Percentiles rank a stretch among this genome's conserved stretches.
Evolutionary conservation across 2,329 filamentous ascomycete species (phyloP).

Genomic region (Trichoderma polysporum): DNA sequence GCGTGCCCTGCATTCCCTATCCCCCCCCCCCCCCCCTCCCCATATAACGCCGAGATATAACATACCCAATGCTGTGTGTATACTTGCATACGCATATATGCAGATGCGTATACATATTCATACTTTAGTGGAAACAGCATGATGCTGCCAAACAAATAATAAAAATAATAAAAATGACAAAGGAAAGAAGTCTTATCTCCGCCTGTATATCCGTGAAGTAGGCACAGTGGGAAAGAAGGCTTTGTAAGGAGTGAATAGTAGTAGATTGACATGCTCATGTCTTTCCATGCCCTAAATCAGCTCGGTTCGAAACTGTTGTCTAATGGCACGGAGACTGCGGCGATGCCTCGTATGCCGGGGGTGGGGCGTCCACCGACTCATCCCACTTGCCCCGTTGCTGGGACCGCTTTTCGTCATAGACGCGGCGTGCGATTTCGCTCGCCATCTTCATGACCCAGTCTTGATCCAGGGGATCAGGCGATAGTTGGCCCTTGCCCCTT

Average conservation of each 20-base stretch:
- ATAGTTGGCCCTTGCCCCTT: background rate
- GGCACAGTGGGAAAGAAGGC: background rate
- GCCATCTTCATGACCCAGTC: conserved; percentile 94
- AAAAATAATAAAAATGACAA: conserved; percentile 21
- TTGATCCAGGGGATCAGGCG: conserved; percentile 68
- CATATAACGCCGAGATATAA: conserved; percentile 17
- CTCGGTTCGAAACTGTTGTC: conserved; percentile 4
- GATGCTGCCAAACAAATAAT: background rate
- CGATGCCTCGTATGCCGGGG: conserved; percentile 61
- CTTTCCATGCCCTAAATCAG: background rate
- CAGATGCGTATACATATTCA: conserved; percentile 12
- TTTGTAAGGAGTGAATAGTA: conserved; percentile 14
- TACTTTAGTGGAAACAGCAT: conserved; percentile 23
- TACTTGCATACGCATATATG: background rate
- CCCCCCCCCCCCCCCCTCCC: background rate
- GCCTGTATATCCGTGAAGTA: background rate
- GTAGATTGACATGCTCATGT: conserved; percentile 21
- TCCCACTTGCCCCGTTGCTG: conserved; percentile 38
- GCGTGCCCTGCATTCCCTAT: conserved; percentile 14
- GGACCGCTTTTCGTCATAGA: conserved; percentile 78
- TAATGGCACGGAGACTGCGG: conserved; percentile 35
- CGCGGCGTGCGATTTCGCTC: conserved; percentile 81
- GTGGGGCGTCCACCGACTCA: conserved; percentile 57
- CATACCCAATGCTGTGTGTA: background rate
- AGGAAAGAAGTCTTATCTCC: background rate